Conservation (phyloP, 2,329 filamentous ascomycete genomes). For the Pseudogymnoascus sp. region DNA sequence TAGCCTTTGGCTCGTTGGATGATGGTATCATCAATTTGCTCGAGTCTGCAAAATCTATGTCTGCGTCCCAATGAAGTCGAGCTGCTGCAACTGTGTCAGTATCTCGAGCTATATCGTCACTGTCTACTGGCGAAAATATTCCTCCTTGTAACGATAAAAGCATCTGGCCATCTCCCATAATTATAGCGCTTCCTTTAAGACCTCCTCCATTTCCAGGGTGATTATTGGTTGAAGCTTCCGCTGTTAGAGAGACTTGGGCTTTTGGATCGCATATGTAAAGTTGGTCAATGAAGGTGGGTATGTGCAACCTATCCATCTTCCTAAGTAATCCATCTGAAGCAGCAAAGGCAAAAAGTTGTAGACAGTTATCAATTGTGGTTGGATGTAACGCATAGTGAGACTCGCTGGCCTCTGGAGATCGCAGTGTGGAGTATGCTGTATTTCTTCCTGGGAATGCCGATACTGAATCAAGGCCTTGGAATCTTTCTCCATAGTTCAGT, state of each 20-base stretch:
- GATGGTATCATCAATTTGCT: conserved; percentile 11
- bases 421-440: not conserved
- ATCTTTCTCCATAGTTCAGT: conserved; percentile 22
- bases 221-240: not conserved
- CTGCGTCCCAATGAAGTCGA: conserved; percentile 16
- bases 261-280: conserved; percentile 6
- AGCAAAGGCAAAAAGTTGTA: conserved; percentile 16
- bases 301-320: conserved; percentile 11
- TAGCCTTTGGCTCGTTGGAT: conserved; percentile 6
- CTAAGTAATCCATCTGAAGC: conserved; percentile 13
- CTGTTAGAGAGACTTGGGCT: conserved; percentile 5
- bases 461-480: conserved; percentile 18
- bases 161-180: not conserved
- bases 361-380: conserved; percentile 14
- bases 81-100: conserved; percentile 14
- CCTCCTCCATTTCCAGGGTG: not conserved
- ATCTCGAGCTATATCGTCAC: not conserved
- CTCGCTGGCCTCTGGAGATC: not conserved
- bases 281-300: conserved; percentile 17
- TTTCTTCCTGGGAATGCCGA: conserved; percentile 10
- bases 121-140: conserved; percentile 12
- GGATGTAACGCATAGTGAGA: conserved; percentile 16
- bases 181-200: not conserved
- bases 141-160: not conserved
- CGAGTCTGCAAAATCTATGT: conserved; percentile 15